These are phyloP conservation scores for Darksidea phi DNA, from an alignment of 495 filamentous ascomycete genomes.

Conservation along the genomic window DNA sequence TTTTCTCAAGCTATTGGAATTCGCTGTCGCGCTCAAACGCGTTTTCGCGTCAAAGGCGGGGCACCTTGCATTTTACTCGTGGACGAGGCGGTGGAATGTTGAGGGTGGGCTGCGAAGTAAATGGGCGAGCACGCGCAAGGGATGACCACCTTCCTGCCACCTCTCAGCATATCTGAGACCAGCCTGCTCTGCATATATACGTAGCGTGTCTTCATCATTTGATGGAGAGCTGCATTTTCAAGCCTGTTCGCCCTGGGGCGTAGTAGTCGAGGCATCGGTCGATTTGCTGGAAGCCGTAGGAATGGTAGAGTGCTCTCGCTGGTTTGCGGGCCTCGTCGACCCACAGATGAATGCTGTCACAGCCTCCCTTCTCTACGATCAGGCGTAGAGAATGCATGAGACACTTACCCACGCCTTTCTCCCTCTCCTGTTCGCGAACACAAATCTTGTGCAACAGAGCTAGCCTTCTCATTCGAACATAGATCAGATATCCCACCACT, in stretches of 20 bases:
- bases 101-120: conserved; percentile 4
- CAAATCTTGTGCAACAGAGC: conserved; percentile 61
- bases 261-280: conserved; percentile 58
- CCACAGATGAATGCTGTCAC: conserved; percentile 59
- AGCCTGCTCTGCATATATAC: background rate
- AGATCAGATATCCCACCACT: conserved; percentile 55
- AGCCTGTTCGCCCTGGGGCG: conserved; percentile 54
- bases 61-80: conserved; percentile 10
- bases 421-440: conserved; percentile 52
- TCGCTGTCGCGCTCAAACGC: conserved; percentile 21
- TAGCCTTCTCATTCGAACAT: conserved; percentile 53
- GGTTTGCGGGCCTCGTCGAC: conserved; percentile 56
- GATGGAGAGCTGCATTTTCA: conserved; percentile 53
- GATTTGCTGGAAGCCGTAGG: conserved; percentile 53
- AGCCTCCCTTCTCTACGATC: conserved; percentile 54
- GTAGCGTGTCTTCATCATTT: conserved; percentile 7
- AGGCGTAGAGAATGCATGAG: conserved; percentile 52
- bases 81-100: conserved; percentile 6
- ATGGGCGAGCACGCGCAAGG: conserved; percentile 21
- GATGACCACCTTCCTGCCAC: conserved; percentile 21
- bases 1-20: conserved; percentile 25
- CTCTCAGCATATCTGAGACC: conserved; percentile 11
- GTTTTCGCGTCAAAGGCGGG: conserved; percentile 13
- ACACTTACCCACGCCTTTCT: conserved; percentile 54
- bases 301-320: conserved; percentile 53